These are phyloP conservation scores for Melastoma malabathricum DNA, from an alignment of 345 rosid species.

Conservation along the genomic window DNA sequence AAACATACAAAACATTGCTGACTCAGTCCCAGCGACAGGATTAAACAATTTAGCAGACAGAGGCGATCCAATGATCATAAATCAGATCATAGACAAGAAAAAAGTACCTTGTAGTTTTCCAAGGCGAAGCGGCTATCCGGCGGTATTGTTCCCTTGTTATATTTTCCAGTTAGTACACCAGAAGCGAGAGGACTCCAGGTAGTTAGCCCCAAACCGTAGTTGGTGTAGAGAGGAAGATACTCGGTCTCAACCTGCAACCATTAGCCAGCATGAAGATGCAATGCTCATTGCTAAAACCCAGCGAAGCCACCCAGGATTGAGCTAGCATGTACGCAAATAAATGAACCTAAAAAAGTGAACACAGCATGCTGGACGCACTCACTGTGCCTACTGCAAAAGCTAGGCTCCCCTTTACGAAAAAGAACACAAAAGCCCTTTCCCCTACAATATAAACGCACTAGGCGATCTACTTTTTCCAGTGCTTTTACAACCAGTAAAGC, in stretches of 20 bases:
- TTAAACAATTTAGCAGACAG: too few relatives aligned
- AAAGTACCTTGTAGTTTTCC: conserved; percentile 77
- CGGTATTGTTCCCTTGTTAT: conserved; percentile 77
- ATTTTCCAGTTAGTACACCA: conserved; percentile 95
- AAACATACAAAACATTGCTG: too few relatives aligned
- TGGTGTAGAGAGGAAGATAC: conserved; percentile 67
- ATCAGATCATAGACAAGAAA: conserved; percentile 4
- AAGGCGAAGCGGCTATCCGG: conserved; percentile 85
- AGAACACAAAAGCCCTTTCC: too few relatives aligned
- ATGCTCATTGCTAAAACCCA: neutral
- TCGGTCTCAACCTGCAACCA: conserved; percentile 76
- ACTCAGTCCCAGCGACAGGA: too few relatives aligned
- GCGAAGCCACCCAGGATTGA: neutral
- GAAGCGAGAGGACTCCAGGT: conserved; percentile 99
- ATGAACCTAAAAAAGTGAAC: too few relatives aligned
- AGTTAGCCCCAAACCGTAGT: conserved; percentile 85
- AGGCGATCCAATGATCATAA: neutral
- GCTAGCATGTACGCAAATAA: neutral
- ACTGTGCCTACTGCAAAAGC: too few relatives aligned
- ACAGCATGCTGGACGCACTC: too few relatives aligned
- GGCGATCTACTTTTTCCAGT: too few relatives aligned
- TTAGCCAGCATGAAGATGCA: conserved; percentile 1
- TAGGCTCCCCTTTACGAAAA: too few relatives aligned
- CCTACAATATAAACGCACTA: too few relatives aligned
- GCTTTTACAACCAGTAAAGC: too few relatives aligned